Base-by-base conservation (phyloP, 73 alveolate species). In the Chromera velia region DNA sequence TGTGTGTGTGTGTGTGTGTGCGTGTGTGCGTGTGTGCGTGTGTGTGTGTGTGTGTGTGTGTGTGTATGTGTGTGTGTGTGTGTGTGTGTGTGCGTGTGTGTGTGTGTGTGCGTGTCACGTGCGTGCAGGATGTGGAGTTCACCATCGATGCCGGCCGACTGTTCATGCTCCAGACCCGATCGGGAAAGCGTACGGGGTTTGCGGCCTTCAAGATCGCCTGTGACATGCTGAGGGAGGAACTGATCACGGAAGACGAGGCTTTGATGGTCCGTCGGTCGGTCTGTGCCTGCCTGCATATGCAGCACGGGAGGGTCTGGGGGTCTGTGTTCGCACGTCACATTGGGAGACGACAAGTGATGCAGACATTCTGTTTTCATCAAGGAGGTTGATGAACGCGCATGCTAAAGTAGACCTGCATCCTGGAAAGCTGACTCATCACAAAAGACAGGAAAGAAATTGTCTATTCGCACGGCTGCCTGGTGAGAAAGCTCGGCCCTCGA, bases 61-160 rank as follows among this genome's bases (percentile, higher is more conserved):
- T 13, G 55, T 40, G 55, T 40, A 13, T 4, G 22, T 4, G 4
- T 13, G 55, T 40, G 55, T 40, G 55, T 13, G 13, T 4, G 55
- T 40, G n/a, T n/a, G 55, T 40, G 55, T 40, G 55, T 40, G 55
- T 4, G 4, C 13, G 55, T 13, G 55, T 40, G 55, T 40, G 55
- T 4, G 22, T 4, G 4, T 13, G 55, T 40, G 55, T 40, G 55
- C 55, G 13, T 4, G 55, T 40, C 55, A 13, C 22, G 55, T 7
- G 55, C 86, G 76, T 89, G 91, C 91, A 89, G 79, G 94, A 89
- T 77, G 81, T 89, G 45, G 95, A 89, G 76, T 89, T 89, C 87
- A 89, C 95, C 32, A 87, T 89, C 77, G 82, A 89, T 83, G 82
- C 87, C 71, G 90, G 90, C 73, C 87, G 87, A 73, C 89, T 89